Percentiles rank a stretch among this genome's conserved stretches.
Evolutionary conservation across 2,329 filamentous ascomycete species (phyloP).

Genomic region (Penicillium hesseltinei): DNA sequence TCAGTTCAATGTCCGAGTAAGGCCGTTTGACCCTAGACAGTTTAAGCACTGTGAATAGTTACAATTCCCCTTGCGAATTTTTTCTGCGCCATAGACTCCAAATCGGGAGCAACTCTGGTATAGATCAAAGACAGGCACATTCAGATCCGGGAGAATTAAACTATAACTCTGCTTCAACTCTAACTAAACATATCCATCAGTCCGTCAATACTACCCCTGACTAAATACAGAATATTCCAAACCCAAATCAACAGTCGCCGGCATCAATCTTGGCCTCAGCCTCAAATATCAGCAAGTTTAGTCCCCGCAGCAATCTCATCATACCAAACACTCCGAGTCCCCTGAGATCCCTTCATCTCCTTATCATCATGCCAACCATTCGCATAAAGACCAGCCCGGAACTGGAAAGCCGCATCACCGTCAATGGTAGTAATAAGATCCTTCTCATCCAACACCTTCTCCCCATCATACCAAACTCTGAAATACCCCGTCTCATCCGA

Average conservation of each 20-base stretch:
- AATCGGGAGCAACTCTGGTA: no score
- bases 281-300: slow-evolving; percentile 38
- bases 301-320: slow-evolving; percentile 50
- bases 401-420: slow-evolving; percentile 47
- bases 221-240: background rate
- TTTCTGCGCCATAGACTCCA: no score
- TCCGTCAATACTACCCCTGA: background rate
- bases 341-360: slow-evolving; percentile 42
- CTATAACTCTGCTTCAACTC: background rate
- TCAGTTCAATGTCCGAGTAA: no score
- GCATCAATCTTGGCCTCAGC: slow-evolving; percentile 26
- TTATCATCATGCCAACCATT: slow-evolving; percentile 51
- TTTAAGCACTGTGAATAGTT: no score
- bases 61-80: no score
- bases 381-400: slow-evolving; percentile 50
- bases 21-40: no score
- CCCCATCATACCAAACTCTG: slow-evolving; percentile 50
- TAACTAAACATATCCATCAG: background rate
- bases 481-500: slow-evolving; percentile 46
- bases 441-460: slow-evolving; percentile 43
- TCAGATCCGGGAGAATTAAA: background rate
- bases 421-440: slow-evolving; percentile 48
- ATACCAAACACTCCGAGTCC: slow-evolving; percentile 50
- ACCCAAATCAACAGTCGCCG: background rate
- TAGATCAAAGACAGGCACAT: background rate